Base-by-base conservation (phyloP, 805 yeast genomes). In the Yarrowia phangngaensis region DNA sequence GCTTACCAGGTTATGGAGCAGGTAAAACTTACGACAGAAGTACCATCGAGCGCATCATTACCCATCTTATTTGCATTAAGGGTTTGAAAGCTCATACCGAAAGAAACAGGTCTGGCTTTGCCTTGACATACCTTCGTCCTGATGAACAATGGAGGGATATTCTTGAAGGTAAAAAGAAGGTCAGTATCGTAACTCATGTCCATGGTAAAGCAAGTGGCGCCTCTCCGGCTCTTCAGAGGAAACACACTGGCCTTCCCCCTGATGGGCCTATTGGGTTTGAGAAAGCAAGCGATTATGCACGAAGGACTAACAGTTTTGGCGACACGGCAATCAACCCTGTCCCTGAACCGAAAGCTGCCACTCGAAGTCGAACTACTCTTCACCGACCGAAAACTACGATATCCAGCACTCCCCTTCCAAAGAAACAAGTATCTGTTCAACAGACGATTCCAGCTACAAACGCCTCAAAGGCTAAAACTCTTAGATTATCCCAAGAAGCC, bases 41-140 rank as follows among this genome's bases (percentile, higher is more conserved):
- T 2, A 86, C 82, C 26, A 72, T 85, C 22, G 95, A 89, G 63
- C 70, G 97, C 53, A 76, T 92, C 6, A 83, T 89, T 54, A 88
- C 86, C 62, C 82, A 82, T 55, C 66, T 92, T 52, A 73, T 86
- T 20, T 75, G 84, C 8, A 78, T 79, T 51, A 75, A 77, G 17
- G 72, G 80, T 11, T 63, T 92, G 26, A 72, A 72, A 51, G 97
- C 89, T 61, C 82, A 80, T 58, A 75, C 87, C 2, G 69, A 81
- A 5, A 76, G 80, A 71, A 84, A 79, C 56, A 74, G 15, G 13
- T 74, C 78, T n/a, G 94, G 95, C 0, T 89, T 82, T 68, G 84
- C 95, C 0, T 69, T 83, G 2, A 82, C 84, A 47, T 90, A 90
- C 59, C 74, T 89, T 4, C 71, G 71, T 54, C 56, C 72, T 1